phyloP scores from a whole-genome alignment of 2,329 filamentous ascomycete species.

The Aspergillus thermomutatus region DNA sequence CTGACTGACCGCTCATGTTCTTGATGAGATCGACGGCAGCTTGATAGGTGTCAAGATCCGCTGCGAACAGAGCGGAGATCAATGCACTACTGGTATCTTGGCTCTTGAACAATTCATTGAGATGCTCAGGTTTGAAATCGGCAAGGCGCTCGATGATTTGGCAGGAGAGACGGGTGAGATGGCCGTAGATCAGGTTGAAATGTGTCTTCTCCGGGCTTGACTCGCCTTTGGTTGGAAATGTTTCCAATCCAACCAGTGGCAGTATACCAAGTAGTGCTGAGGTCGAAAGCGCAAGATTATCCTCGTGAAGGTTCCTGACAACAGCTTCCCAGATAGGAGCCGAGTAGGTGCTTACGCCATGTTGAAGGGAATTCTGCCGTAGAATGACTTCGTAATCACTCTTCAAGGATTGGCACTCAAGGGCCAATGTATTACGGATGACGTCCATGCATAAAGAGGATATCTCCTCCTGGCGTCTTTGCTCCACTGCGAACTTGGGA shows the following conservation, averaged over 20 bases:
- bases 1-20: constrained; percentile 68
- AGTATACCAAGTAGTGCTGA: constrained; percentile 69
- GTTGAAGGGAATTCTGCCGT: constrained; percentile 59
- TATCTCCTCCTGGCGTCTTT: constrained; percentile 51
- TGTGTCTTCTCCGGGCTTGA: constrained; percentile 54
- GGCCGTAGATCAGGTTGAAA: constrained; percentile 72
- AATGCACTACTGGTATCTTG: constrained; percentile 68
- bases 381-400: constrained; percentile 67
- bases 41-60: constrained; percentile 73
- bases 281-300: constrained; percentile 69
- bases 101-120: constrained; percentile 67
- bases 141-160: constrained; percentile 74
- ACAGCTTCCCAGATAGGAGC: constrained; percentile 76
- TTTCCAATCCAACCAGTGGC: constrained; percentile 71
- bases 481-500: constrained; percentile 47
- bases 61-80: constrained; percentile 76
- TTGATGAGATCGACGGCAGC: constrained; percentile 81
- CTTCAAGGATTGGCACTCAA: constrained; percentile 68
- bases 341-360: constrained; percentile 67
- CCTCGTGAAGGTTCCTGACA: constrained; percentile 62
- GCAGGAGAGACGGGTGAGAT: constrained; percentile 62
- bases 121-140: constrained; percentile 67
- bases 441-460: constrained; percentile 59
- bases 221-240: constrained; percentile 55
- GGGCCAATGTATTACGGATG: constrained; percentile 62